These are phyloP conservation scores for Fusarium tuaranense DNA, from an alignment of 2,329 filamentous ascomycete species.

Conservation along the genomic window DNA sequence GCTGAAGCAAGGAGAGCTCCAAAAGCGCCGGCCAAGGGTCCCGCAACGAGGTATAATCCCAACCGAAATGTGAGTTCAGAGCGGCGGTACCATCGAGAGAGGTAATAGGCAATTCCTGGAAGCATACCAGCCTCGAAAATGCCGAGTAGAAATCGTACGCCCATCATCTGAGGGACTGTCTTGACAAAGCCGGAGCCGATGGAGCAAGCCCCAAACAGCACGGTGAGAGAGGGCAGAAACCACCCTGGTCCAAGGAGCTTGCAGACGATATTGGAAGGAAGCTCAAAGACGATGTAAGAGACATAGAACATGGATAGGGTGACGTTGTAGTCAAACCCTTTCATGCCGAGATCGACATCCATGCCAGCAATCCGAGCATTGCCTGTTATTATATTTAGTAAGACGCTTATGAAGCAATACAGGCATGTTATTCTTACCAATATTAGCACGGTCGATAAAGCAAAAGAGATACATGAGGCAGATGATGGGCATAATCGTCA, in stretches of 20 bases:
- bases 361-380: slow-evolving; percentile 68
- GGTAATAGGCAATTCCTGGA: slow-evolving; percentile 74
- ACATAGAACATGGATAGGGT: slow-evolving; percentile 71
- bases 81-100: slow-evolving; percentile 71
- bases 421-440: slow-evolving; percentile 58
- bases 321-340: slow-evolving; percentile 69
- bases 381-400: neutral
- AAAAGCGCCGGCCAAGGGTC: slow-evolving; percentile 72
- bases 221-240: slow-evolving; percentile 68
- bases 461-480: slow-evolving; percentile 58
- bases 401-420: neutral
- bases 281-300: slow-evolving; percentile 73
- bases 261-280: slow-evolving; percentile 72
- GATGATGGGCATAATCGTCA: slow-evolving; percentile 19
- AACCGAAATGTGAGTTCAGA: slow-evolving; percentile 71
- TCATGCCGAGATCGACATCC: slow-evolving; percentile 63
- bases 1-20: slow-evolving; percentile 71
- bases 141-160: slow-evolving; percentile 69
- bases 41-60: slow-evolving; percentile 72
- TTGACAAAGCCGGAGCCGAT: slow-evolving; percentile 70
- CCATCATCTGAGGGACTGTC: slow-evolving; percentile 58
- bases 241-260: slow-evolving; percentile 74
- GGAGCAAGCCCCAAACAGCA: slow-evolving; percentile 67
- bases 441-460: slow-evolving; percentile 80
- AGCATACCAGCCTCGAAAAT: slow-evolving; percentile 74